phyloP scores from a whole-genome alignment of 306 rosid genomes.

The Gleditsia sinensis region DNA sequence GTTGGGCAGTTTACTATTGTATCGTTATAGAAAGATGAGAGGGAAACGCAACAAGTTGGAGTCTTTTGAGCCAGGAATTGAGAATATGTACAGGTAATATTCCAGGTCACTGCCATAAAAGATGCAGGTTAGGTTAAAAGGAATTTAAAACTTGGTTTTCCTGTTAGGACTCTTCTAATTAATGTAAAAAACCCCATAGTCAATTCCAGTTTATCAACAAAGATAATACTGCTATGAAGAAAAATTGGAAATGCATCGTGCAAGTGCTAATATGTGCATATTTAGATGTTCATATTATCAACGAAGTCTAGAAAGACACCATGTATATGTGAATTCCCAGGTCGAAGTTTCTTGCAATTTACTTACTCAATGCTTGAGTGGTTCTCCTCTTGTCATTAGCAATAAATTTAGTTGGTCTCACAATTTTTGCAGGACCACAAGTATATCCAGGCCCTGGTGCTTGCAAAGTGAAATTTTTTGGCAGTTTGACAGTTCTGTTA shows the following conservation, averaged over 20 bases:
- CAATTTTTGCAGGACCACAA: conserved; percentile 67
- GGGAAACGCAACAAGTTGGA: conserved; percentile 73
- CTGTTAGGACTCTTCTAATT: neutral
- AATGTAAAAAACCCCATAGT: neutral
- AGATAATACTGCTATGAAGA: neutral
- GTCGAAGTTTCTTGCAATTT: neutral
- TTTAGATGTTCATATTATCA: neutral
- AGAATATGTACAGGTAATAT: conserved; percentile 61
- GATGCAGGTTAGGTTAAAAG: neutral
- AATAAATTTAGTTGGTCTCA: conserved; percentile 50
- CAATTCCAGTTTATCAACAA: neutral
- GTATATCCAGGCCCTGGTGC: conserved; percentile 78
- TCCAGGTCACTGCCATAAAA: conserved; percentile 70
- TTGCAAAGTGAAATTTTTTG: conserved; percentile 64
- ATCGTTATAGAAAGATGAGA: conserved; percentile 68
- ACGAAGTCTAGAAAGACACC: neutral
- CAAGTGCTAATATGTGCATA: neutral
- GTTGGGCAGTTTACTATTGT: conserved; percentile 63
- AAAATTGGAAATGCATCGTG: neutral
- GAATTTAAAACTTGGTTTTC: neutral
- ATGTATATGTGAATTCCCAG: neutral
- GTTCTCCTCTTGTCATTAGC: conserved; percentile 58
- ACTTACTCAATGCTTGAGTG: conserved; percentile 75
- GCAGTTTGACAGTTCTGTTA: conserved; percentile 64
- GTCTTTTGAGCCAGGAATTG: conserved; percentile 69